Evolutionary conservation across 2,329 filamentous ascomycete species (phyloP).

Genomic region (Ploettnerulaceae sp.): DNA sequence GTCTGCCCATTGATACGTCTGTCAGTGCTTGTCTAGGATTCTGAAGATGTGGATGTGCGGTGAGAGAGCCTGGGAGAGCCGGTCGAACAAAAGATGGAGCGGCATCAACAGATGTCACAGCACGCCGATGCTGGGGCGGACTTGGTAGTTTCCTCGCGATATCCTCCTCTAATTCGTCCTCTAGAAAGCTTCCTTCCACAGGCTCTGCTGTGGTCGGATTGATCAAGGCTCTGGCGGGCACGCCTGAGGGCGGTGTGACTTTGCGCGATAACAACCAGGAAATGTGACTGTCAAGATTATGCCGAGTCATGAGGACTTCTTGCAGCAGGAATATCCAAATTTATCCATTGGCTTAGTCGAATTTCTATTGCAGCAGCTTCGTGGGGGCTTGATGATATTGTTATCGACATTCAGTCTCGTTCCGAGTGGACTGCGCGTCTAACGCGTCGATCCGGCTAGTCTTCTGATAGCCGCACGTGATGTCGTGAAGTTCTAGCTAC

Average conservation of each 20-base stretch:
- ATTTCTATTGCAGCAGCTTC: conserved; percentile 2
- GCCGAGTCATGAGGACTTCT: conserved; percentile 33
- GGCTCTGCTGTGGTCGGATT: conserved; percentile 9
- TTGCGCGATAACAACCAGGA: conserved; percentile 33
- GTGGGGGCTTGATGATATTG: conserved; percentile 3
- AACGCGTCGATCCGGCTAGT: not conserved
- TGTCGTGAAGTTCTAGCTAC: too few relatives aligned
- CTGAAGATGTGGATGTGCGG: conserved; percentile 15
- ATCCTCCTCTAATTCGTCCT: conserved; percentile 16
- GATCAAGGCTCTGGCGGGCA: conserved; percentile 10
- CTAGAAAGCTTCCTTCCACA: not conserved
- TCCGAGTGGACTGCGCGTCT: conserved; percentile 7
- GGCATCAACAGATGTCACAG: conserved; percentile 22
- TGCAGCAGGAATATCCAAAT: conserved; percentile 16
- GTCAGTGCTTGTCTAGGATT: conserved; percentile 9
- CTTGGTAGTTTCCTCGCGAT: conserved; percentile 7
- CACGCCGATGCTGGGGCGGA: conserved; percentile 15
- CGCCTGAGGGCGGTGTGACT: conserved; percentile 25
- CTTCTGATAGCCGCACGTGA: too few relatives aligned
- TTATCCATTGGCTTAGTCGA: conserved; percentile 27
- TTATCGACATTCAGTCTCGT: conserved; percentile 6
- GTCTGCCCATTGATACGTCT: conserved; percentile 30
- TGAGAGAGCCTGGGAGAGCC: conserved; percentile 20
- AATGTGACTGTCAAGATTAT: conserved; percentile 34
- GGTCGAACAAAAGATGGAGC: conserved; percentile 24